Evolutionary conservation across 768 basidiomycete species (phyloP), one percentile per base, ranked within the genome.

Genomic region (Boletus fagicola): DNA sequence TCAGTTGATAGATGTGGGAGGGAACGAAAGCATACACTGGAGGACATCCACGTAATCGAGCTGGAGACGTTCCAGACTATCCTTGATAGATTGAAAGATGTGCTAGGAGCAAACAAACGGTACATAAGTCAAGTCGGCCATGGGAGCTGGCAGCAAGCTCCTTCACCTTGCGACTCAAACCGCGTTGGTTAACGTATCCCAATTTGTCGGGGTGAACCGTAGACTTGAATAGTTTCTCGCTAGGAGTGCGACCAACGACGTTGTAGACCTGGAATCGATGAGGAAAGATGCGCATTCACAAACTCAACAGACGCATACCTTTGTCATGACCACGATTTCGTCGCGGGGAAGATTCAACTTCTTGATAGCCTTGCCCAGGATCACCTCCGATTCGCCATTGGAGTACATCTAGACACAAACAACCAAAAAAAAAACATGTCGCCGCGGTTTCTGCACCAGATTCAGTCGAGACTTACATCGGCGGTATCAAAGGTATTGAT

Each of bases 121-220:
- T 12, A n/a, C 22, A 20, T 47, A 5, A 15, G 16, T 33, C 28
- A 5, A 13, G 16, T 38, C n/a, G 39, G 46, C 24, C 15, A 20
- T 8, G n/a, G 38, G 6, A 2, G 54, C 74, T 35, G 68, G 80
- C 24, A 20, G 77, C 79, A 1, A 68, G 82, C 26, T 77, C 71
- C 4, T n/a, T 61, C 9, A 56, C 55, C 53, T 50, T 51, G 38
- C 50, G 50, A 38, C 50, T 51, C 38, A 51, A 28, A 18, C 38
- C 50, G 36, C 50, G 50, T 39, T 51, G 50, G 26, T 51, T 51
- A 15, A 51, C 50, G 11, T 51, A 51, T 38, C 50, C 50, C 26
- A 54, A 36, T 5, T 49, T 28, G 47, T 54, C 53, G 13, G 53
- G 6, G 46, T 54, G 46, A 13, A 54, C 35, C n/a, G 47, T n/a